phyloP scores from a whole-genome alignment of 805 yeast genomes.

The Yarrowia keelungensis region DNA sequence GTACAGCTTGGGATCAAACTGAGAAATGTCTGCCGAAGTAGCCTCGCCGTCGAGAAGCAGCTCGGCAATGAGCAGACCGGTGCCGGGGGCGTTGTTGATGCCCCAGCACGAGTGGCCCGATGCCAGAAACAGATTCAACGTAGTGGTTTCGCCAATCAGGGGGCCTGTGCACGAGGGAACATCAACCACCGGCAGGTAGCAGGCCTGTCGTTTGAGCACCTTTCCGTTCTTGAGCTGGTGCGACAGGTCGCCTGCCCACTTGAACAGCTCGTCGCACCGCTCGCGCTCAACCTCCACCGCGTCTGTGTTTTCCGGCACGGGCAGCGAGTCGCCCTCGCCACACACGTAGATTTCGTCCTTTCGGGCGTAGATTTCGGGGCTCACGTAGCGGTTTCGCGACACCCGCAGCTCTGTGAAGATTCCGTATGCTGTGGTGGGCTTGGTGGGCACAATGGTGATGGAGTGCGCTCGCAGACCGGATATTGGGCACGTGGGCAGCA shows the following conservation, averaged over 20 bases:
- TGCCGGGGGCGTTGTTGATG: slow-evolving; percentile 95
- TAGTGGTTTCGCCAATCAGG: slow-evolving; percentile 90
- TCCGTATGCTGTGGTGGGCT: slow-evolving; percentile 89
- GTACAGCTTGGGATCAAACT: slow-evolving; percentile 84
- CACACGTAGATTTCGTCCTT: slow-evolving; percentile 95
- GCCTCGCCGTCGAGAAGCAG: slow-evolving; percentile 82
- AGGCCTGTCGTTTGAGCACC: slow-evolving; percentile 85
- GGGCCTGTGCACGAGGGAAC: slow-evolving; percentile 95
- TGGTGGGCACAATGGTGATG: slow-evolving; percentile 83
- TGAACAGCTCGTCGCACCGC: slow-evolving; percentile 86
- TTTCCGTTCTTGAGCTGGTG: slow-evolving; percentile 74
- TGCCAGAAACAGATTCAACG: slow-evolving; percentile 76
- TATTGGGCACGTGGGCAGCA: slow-evolving; percentile 91
- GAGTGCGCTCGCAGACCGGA: slow-evolving; percentile 95
- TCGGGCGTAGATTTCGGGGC: slow-evolving; percentile 95
- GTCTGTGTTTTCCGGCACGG: slow-evolving; percentile 91
- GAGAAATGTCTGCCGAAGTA: slow-evolving; percentile 75
- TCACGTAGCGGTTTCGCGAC: slow-evolving; percentile 62
- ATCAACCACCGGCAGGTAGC: slow-evolving; percentile 92
- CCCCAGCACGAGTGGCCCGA: slow-evolving; percentile 99
- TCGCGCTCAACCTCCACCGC: slow-evolving; percentile 87
- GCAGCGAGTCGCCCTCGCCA: slow-evolving; percentile 94
- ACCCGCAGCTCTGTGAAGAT: slow-evolving; percentile 88
- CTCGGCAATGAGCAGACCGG: slow-evolving; percentile 93
- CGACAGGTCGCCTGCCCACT: slow-evolving; percentile 78